These are phyloP conservation scores for Cercis canadensis DNA, from an alignment of 306 rosid species.

Conservation along the genomic window DNA sequence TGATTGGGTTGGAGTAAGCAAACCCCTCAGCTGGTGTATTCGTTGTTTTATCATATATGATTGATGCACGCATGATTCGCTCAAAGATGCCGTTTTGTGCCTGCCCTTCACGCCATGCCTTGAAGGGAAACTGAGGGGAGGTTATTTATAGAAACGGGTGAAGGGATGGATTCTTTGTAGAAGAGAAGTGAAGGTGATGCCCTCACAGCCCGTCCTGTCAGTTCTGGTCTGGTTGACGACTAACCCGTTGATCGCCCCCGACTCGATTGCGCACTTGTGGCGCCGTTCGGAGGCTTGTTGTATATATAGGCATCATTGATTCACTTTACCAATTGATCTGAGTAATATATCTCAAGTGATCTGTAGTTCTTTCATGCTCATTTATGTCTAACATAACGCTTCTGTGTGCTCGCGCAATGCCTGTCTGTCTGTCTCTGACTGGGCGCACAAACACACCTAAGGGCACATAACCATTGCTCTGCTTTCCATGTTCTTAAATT, in stretches of 20 bases:
- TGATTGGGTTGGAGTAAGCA: constrained; percentile 45
- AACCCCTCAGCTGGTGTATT: constrained; percentile 55
- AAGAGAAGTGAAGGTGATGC: constrained; percentile 36
- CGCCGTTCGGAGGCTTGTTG: constrained; percentile 58
- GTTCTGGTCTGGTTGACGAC: constrained; percentile 55
- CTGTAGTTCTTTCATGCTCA: constrained; percentile 48
- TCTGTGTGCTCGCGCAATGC: constrained; percentile 33
- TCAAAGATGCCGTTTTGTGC: constrained; percentile 47
- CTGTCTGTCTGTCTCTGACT: constrained; percentile 14
- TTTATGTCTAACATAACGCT: constrained; percentile 23
- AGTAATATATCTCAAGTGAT: constrained; percentile 54
- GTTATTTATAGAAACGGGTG: constrained; percentile 31
- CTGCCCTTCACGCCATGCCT: constrained; percentile 30
- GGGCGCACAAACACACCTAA: constrained; percentile 40
- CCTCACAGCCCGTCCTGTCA: constrained; percentile 37
- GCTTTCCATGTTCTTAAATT: background rate
- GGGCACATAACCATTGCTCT: constrained; percentile 28
- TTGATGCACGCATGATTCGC: constrained; percentile 47
- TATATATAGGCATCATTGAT: constrained; percentile 68
- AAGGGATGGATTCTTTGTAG: constrained; percentile 41
- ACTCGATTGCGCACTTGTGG: constrained; percentile 45
- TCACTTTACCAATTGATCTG: constrained; percentile 57
- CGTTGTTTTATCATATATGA: constrained; percentile 22
- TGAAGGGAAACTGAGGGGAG: constrained; percentile 47
- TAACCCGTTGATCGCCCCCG: constrained; percentile 58